A percentile compares a stretch with the other conserved stretches of the same genome.
Evolutionary conservation across 2,329 filamentous ascomycete species (phyloP).

Genomic region (Nothomitra cinnamomea): DNA sequence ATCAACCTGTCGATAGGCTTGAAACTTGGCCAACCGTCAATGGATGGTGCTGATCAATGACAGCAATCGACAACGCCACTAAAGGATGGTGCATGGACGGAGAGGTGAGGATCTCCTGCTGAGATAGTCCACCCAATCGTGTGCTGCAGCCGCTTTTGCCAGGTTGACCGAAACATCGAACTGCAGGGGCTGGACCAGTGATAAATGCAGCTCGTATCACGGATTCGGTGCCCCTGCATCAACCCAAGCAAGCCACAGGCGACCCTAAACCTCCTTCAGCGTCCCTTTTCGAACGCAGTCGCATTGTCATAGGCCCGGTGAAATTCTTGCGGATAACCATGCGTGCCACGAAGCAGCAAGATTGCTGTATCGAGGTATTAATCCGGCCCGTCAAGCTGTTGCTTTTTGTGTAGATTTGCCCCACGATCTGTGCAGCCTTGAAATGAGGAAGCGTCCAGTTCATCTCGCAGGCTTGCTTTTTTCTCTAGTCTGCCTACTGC

Average conservation of each 20-base stretch:
- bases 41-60: neutral
- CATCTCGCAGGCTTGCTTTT: constrained; percentile 2
- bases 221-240: neutral
- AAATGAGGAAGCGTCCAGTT: neutral
- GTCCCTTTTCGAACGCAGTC: no score
- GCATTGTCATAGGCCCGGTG: neutral
- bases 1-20: no score
- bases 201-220: neutral
- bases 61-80: neutral
- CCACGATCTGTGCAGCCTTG: neutral
- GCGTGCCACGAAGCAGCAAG: constrained; percentile 3
- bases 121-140: neutral
- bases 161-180: neutral
- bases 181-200: neutral
- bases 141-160: neutral
- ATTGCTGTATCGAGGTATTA: constrained; percentile 1
- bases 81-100: neutral
- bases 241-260: neutral
- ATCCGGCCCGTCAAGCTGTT: neutral
- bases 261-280: neutral
- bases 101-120: neutral
- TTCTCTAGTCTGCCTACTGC: neutral
- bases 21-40: neutral
- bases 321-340: neutral
- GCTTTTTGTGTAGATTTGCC: neutral